Evolutionary conservation across 768 basidiomycete species (phyloP), one percentile per base, ranked within the genome.

Genomic region (Rickenella mellea): DNA sequence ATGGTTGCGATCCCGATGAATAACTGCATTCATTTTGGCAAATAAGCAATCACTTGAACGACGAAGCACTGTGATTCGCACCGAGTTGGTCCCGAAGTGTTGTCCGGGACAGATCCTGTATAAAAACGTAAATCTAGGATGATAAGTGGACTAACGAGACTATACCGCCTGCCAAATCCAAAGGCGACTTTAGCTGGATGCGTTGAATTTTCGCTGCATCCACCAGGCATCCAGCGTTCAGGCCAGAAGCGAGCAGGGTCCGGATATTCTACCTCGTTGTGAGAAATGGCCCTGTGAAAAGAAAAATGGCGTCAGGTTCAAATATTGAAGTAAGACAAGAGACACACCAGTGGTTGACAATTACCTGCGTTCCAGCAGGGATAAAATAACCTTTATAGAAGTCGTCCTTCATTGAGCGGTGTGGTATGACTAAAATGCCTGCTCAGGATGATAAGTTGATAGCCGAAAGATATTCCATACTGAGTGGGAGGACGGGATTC

Each of bases 221-320:
- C 10, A 17, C 19, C 11, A 14, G 33, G 12, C 37, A 78, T 47
- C 48, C 66, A 79, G 3, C 80, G 68, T 27, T 75, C 73, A 0
- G 78, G 80, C 27, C 57, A 55, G 58, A 82, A 82, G 1, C 48
- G 44, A 35, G 71, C 56, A 1, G 80, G 60, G 42, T 77, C 59
- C 1, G 70, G 68, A 53, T 67, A 83, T n/a, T n/a, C n/a, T n/a
- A n/a, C n/a, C n/a, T n/a, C n/a, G n/a, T n/a, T n/a, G n/a, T n/a
- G n/a, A n/a, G n/a, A n/a, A n/a, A n/a, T n/a, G n/a, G n/a, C n/a
- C n/a, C n/a, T n/a, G n/a, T n/a, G n/a, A n/a, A n/a, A n/a, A n/a
- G n/a, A n/a, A n/a, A n/a, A n/a, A n/a, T n/a, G n/a, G n/a, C n/a
- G n/a, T n/a, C n/a, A n/a, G n/a, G n/a, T n/a, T n/a, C n/a, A n/a